Evolutionary conservation across 1,284 basidiomycete genomes (phyloP).

Genomic region (Cryptococcus depauperatus): DNA sequence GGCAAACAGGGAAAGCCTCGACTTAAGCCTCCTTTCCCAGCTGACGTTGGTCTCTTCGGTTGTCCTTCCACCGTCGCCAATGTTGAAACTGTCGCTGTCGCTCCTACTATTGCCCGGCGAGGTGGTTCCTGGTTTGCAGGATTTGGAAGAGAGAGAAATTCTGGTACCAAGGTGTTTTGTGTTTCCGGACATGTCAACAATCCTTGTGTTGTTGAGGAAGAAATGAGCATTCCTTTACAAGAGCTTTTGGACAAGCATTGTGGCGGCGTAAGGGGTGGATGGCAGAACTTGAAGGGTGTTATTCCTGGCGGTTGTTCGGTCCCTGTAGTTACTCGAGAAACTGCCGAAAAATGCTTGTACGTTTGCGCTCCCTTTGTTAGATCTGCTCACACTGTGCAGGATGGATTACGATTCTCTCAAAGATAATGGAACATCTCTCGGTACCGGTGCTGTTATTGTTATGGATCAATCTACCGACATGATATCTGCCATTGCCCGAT

Average conservation of each 20-base stretch:
- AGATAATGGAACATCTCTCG: slow-evolving; percentile 87
- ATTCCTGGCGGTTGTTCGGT: slow-evolving; percentile 93
- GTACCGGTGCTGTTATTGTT: slow-evolving; percentile 96
- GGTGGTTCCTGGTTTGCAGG: slow-evolving; percentile 87
- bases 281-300: slow-evolving; percentile 88
- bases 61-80: slow-evolving; percentile 97
- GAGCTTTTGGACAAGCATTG: slow-evolving; percentile 95
- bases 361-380: slow-evolving; percentile 36
- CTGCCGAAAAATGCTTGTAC: slow-evolving; percentile 74
- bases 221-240: slow-evolving; percentile 94
- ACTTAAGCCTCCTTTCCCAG: slow-evolving; percentile 98
- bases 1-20: slow-evolving; percentile 96
- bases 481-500: slow-evolving; percentile 83
- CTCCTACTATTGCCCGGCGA: slow-evolving; percentile 90
- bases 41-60: slow-evolving; percentile 93
- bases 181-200: slow-evolving; percentile 97
- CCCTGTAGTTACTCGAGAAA: slow-evolving; percentile 78
- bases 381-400: slow-evolving; percentile 43
- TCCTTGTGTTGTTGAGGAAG: slow-evolving; percentile 96
- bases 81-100: slow-evolving; percentile 95
- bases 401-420: slow-evolving; percentile 99
- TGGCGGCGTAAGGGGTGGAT: slow-evolving; percentile 86
- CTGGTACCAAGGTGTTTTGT: slow-evolving; percentile 93
- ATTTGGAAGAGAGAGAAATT: slow-evolving; percentile 87
- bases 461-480: slow-evolving; percentile 98